A percentile compares a stretch with the other conserved stretches of the same genome.
phyloP scores from a whole-genome alignment of 805 yeast species.

The Teunomyces gatunensis region DNA sequence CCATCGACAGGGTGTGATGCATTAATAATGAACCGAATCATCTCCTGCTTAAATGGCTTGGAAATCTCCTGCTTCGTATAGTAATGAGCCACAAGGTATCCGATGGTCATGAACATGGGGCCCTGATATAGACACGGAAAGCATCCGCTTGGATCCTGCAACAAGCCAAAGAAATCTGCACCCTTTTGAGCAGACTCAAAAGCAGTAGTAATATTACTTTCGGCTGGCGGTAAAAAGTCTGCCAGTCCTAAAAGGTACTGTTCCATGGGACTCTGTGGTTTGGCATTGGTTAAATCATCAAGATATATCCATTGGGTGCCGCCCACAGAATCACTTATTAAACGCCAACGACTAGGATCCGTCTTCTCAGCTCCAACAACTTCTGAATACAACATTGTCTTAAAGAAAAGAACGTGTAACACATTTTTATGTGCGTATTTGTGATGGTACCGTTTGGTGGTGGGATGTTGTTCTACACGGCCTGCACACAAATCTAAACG shows the following conservation, averaged over 20 bases:
- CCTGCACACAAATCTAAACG: neutral
- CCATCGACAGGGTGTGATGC: constrained; percentile 97
- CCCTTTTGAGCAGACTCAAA: constrained; percentile 69
- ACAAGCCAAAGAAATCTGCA: constrained; percentile 59
- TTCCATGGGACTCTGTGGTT: constrained; percentile 54
- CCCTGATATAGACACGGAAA: constrained; percentile 95
- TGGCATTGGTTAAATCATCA: constrained; percentile 33
- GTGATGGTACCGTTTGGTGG: too few species aligned
- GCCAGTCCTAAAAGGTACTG: constrained; percentile 52
- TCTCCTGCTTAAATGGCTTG: constrained; percentile 60
- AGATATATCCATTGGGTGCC: constrained; percentile 78
- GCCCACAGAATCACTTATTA: constrained; percentile 68
- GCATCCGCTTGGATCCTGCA: constrained; percentile 85
- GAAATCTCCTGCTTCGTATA: constrained; percentile 68
- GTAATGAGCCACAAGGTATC: constrained; percentile 74
- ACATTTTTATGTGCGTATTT: neutral
- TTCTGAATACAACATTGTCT: constrained; percentile 59
- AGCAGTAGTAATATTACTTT: constrained; percentile 38
- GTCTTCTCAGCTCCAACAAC: constrained; percentile 61
- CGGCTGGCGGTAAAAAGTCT: constrained; percentile 36
- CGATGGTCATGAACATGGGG: constrained; percentile 96
- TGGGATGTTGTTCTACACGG: neutral
- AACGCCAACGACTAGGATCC: constrained; percentile 72
- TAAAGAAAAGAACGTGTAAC: neutral
- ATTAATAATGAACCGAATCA: constrained; percentile 84